Evolutionary conservation across 805 yeast genomes (phyloP).

Genomic region (Suhomyces faveliae): DNA sequence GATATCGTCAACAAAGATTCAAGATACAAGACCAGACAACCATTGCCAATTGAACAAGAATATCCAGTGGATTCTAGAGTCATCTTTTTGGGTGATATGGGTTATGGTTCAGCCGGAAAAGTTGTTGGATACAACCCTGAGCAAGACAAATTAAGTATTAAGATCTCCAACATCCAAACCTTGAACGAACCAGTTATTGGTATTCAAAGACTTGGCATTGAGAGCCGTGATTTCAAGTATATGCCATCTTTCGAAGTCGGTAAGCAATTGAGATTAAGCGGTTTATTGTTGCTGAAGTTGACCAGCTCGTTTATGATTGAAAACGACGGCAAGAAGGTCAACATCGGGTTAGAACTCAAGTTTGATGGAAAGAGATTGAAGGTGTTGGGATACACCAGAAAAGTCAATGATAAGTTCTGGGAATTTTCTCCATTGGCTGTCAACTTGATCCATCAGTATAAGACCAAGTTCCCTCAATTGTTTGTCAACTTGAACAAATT

Average conservation of each 20-base stretch:
- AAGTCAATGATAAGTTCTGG: conserved; percentile 63
- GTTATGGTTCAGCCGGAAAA: conserved; percentile 78
- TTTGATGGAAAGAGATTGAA: conserved; percentile 76
- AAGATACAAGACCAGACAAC: conserved; percentile 69
- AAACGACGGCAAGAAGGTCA: conserved; percentile 45
- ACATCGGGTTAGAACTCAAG: conserved; percentile 83
- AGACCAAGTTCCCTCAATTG: conserved; percentile 58
- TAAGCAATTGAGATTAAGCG: conserved; percentile 52
- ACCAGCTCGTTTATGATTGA: conserved; percentile 70
- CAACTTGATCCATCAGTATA: conserved; percentile 61
- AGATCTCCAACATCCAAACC: conserved; percentile 36
- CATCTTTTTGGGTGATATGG: conserved; percentile 79
- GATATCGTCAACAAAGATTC: conserved; percentile 69
- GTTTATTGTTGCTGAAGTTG: conserved; percentile 70
- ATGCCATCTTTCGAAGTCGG: conserved; percentile 66
- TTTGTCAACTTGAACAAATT: conserved; percentile 40
- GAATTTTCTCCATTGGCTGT: conserved; percentile 77
- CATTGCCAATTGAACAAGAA: conserved; percentile 77
- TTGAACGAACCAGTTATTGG: conserved; percentile 67
- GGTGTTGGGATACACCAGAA: conserved; percentile 83
- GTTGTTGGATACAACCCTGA: conserved; percentile 57
- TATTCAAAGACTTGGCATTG: conserved; percentile 53
- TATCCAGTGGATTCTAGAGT: conserved; percentile 72
- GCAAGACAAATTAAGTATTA: conserved; percentile 48
- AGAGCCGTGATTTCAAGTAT: conserved; percentile 55